A percentile compares a stretch with the other conserved stretches of the same genome.
These are phyloP conservation scores for Tuber microsphaerosporum DNA, from an alignment of 495 filamentous ascomycete species.

Conservation along the genomic window DNA sequence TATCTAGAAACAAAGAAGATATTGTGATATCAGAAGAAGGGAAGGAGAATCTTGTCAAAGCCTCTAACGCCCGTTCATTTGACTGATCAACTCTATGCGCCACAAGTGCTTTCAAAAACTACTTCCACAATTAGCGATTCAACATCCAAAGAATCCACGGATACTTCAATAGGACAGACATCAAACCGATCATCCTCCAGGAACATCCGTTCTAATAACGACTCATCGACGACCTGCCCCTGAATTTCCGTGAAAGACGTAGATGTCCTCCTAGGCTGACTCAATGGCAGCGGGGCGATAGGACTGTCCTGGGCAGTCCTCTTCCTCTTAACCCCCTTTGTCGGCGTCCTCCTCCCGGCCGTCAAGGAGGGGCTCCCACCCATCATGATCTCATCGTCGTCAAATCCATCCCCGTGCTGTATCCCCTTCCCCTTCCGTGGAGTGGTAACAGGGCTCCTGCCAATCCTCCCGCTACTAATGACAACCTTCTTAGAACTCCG, in stretches of 20 bases:
- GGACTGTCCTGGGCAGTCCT: slow-evolving; percentile 54
- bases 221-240: slow-evolving; percentile 30
- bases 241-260: slow-evolving; percentile 14
- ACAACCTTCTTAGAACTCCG: slow-evolving; percentile 12
- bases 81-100: slow-evolving; percentile 50
- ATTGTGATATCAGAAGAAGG: slow-evolving; percentile 53
- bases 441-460: slow-evolving; percentile 47
- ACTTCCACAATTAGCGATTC: slow-evolving; percentile 19
- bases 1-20: slow-evolving; percentile 55
- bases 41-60: slow-evolving; percentile 48
- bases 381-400: slow-evolving; percentile 60
- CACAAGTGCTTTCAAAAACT: slow-evolving; percentile 54
- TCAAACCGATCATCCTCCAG: slow-evolving; percentile 44
- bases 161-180: slow-evolving; percentile 13
- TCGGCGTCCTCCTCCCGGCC: slow-evolving; percentile 45
- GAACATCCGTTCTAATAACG: slow-evolving; percentile 39
- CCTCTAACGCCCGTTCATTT: slow-evolving; percentile 53
- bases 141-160: background rate
- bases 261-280: slow-evolving; percentile 42
- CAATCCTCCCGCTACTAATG: slow-evolving; percentile 15
- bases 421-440: slow-evolving; percentile 55
- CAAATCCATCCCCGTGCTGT: slow-evolving; percentile 63
- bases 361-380: slow-evolving; percentile 48
- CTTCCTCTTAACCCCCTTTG: slow-evolving; percentile 60
- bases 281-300: slow-evolving; percentile 49